These are phyloP conservation scores for Termitomyces sp. DNA, from an alignment of 768 basidiomycete genomes.

Conservation along the genomic window DNA sequence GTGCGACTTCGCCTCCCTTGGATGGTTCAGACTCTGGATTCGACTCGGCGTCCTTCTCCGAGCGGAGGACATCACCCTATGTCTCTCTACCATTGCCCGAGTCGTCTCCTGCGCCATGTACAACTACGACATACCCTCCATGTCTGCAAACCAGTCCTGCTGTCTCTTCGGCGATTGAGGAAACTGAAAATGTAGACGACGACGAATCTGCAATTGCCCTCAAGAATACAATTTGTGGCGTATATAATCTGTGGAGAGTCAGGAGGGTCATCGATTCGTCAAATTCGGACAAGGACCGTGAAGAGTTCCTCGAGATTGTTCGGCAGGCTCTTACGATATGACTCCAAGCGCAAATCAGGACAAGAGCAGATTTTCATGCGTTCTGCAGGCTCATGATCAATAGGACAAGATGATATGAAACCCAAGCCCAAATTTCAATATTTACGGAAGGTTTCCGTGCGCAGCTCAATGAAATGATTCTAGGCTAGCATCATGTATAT, in stretches of 20 bases:
- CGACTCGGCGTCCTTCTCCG: conserved; percentile 16
- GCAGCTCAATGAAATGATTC: background rate
- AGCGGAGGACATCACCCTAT: conserved; percentile 6
- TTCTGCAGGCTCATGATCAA: too few species aligned
- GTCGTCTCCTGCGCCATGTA: background rate
- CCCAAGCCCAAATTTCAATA: background rate
- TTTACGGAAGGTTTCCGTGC: background rate
- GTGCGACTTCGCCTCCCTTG: conserved; percentile 17
- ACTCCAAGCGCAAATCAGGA: too few species aligned
- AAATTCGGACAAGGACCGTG: conserved; percentile 18
- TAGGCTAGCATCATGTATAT: background rate
- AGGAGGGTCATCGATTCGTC: conserved; percentile 17
- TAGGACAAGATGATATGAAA: too few species aligned
- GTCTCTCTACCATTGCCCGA: conserved; percentile 6
- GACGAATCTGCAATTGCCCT: conserved; percentile 31
- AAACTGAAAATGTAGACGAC: background rate
- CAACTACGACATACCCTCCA: background rate
- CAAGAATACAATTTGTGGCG: conserved; percentile 44
- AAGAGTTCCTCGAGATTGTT: conserved; percentile 33
- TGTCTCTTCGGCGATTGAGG: conserved; percentile 4
- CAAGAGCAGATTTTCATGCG: too few species aligned
- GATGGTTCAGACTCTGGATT: conserved; percentile 19
- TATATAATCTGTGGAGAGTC: conserved; percentile 57
- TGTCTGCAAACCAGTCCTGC: background rate
- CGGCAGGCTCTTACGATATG: conserved; percentile 21